Conservation (phyloP, 495 filamentous ascomycete genomes). For the Penicillium mononematosum region DNA sequence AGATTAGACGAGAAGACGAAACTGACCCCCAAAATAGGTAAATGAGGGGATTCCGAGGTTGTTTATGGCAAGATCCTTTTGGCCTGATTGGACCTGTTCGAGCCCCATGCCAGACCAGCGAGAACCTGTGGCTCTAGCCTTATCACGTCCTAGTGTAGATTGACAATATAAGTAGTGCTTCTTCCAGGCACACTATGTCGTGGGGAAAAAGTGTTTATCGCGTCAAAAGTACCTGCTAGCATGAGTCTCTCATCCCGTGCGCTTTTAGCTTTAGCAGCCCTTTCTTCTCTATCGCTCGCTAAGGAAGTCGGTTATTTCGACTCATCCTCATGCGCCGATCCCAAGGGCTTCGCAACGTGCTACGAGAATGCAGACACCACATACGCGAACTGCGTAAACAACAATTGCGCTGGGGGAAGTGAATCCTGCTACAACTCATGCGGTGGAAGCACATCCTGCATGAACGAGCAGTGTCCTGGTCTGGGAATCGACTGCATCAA, state of each 20-base stretch:
- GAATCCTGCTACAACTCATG: conserved; percentile 16
- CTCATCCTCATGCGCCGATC: conserved; percentile 20
- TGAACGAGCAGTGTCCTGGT: conserved; percentile 15
- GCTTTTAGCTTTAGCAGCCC: background rate
- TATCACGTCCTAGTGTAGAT: background rate
- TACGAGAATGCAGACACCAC: conserved; percentile 13
- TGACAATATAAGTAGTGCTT: background rate
- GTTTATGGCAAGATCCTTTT: background rate
- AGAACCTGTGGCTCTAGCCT: background rate
- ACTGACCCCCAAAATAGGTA: background rate
- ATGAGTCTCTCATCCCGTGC: background rate
- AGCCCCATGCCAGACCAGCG: background rate
- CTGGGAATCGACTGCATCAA: conserved; percentile 21
- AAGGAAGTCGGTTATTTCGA: conserved; percentile 18
- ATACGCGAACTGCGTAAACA: conserved; percentile 18
- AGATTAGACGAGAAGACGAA: background rate
- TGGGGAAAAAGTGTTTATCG: background rate
- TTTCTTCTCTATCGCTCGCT: background rate
- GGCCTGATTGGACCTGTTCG: background rate
- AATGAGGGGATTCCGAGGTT: background rate
- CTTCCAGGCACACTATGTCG: background rate
- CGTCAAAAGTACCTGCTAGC: background rate
- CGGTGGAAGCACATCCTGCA: conserved; percentile 14
- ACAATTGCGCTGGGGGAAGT: conserved; percentile 18
- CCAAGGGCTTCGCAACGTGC: conserved; percentile 18